Percentiles rank a stretch among this genome's conserved stretches.
Conservation (phyloP, 2,329 filamentous ascomycete species). For the Pseudogymnoascus sp. region DNA sequence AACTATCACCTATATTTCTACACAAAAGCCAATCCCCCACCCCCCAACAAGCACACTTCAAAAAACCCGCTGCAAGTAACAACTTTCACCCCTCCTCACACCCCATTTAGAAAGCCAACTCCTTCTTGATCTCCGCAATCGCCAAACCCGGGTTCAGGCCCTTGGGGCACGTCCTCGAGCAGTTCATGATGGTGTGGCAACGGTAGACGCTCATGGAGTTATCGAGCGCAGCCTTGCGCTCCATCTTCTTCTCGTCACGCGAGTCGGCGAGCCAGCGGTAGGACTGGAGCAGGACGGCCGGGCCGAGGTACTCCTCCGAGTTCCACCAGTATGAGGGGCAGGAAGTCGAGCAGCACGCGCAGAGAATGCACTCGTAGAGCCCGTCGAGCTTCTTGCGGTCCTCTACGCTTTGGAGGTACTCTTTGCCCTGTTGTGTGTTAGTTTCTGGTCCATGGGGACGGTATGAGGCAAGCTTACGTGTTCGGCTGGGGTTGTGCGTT, state of each 20-base stretch:
- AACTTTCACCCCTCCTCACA: constrained; percentile 1
- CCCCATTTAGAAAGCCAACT: constrained; percentile 55
- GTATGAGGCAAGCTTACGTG: constrained; percentile 56
- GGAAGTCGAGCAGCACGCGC: constrained; percentile 97
- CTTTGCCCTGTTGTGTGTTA: constrained; percentile 59
- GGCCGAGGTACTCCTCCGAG: constrained; percentile 94
- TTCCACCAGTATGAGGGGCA: constrained; percentile 99
- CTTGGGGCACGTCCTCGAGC: constrained; percentile 96
- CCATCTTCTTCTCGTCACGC: constrained; percentile 78
- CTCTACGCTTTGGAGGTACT: constrained; percentile 82
- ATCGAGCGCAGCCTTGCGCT: constrained; percentile 86
- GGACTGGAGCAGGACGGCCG: constrained; percentile 91
- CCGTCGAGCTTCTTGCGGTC: constrained; percentile 96
- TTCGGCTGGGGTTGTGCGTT: constrained; percentile 74
- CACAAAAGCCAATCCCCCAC: constrained; percentile 5
- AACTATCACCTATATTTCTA: constrained; percentile 8
- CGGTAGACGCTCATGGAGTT: constrained; percentile 99
- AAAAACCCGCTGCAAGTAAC: constrained; percentile 6
- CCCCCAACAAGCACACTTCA: not conserved
- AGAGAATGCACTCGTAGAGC: constrained; percentile 98
- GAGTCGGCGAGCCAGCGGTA: constrained; percentile 97
- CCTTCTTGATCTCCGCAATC: constrained; percentile 98
- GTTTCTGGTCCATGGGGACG: constrained; percentile 11
- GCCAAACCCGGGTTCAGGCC: constrained; percentile 91
- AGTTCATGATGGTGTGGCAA: constrained; percentile 99